These are phyloP conservation scores for Purpureocillium lavendulum DNA, from an alignment of 2,329 filamentous ascomycete genomes.

Conservation along the genomic window DNA sequence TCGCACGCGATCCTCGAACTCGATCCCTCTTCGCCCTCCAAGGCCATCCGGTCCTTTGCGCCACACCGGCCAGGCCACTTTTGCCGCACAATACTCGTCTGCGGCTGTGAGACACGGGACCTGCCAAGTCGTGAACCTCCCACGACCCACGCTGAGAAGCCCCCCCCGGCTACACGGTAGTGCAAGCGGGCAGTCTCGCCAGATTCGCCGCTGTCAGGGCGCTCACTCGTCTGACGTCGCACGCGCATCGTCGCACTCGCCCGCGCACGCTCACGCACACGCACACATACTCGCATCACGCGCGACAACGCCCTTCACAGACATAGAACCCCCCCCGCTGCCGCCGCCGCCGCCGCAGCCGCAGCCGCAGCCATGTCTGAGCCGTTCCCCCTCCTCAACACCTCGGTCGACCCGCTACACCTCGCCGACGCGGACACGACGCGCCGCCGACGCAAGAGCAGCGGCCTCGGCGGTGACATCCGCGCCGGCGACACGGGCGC, in stretches of 20 bases:
- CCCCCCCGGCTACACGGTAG: no score
- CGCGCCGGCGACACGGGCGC: constrained; percentile 47
- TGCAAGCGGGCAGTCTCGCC: no score
- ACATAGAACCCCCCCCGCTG: neutral
- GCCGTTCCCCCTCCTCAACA: constrained; percentile 47
- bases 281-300: neutral
- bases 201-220: no score
- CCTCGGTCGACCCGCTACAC: constrained; percentile 40
- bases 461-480: constrained; percentile 43
- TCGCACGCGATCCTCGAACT: no score
- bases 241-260: neutral
- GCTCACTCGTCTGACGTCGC: no score
- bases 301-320: neutral
- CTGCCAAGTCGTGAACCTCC: no score
- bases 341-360: neutral
- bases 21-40: no score
- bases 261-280: neutral
- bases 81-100: no score
- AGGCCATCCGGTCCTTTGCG: no score
- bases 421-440: constrained; percentile 26
- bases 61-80: no score
- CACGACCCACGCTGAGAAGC: no score
- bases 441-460: constrained; percentile 47
- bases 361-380: constrained; percentile 34
- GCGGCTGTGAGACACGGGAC: no score